These are phyloP conservation scores for Aspergillus cavernicola DNA, from an alignment of 495 filamentous ascomycete species.

Conservation along the genomic window DNA sequence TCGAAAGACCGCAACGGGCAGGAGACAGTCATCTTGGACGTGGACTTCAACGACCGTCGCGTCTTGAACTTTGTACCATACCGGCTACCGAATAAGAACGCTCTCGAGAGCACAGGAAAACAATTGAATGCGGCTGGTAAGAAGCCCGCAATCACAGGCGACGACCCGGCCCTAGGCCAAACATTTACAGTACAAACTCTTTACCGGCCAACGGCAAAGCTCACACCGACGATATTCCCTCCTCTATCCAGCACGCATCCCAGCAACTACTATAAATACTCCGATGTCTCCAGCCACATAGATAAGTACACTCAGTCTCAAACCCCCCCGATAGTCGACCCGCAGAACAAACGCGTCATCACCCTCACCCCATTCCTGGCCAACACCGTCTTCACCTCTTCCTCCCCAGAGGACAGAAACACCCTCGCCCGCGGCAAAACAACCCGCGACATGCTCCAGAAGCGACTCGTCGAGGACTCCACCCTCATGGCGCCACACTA, in stretches of 20 bases:
- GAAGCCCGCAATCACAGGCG: slow-evolving; percentile 37
- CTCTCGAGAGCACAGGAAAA: slow-evolving; percentile 33
- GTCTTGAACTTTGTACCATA: slow-evolving; percentile 61
- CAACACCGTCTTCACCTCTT: slow-evolving; percentile 53
- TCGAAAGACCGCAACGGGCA: slow-evolving; percentile 64
- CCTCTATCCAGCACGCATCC: slow-evolving; percentile 37
- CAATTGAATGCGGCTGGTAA: slow-evolving; percentile 31
- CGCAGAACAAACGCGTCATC: slow-evolving; percentile 61
- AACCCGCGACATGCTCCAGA: slow-evolving; percentile 60
- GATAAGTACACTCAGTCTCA: slow-evolving; percentile 49
- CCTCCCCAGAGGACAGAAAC: slow-evolving; percentile 52
- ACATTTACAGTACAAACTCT: slow-evolving; percentile 51
- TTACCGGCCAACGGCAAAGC: slow-evolving; percentile 53
- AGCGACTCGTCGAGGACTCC: slow-evolving; percentile 52
- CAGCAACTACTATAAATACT: slow-evolving; percentile 51
- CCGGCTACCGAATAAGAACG: slow-evolving; percentile 48
- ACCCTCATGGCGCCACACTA: slow-evolving; percentile 48
- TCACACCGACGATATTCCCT: slow-evolving; percentile 53
- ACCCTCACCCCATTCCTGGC: slow-evolving; percentile 61
- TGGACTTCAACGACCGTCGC: slow-evolving; percentile 58
- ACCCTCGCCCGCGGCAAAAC: slow-evolving; percentile 54
- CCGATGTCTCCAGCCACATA: slow-evolving; percentile 38
- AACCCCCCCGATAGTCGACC: slow-evolving; percentile 50
- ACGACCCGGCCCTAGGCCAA: slow-evolving; percentile 54
- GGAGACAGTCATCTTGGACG: slow-evolving; percentile 63